Percentiles rank a stretch among this genome's conserved stretches.
phyloP scores from a whole-genome alignment of 2,329 filamentous ascomycete species.

The Colletotrichum tofieldiae region DNA sequence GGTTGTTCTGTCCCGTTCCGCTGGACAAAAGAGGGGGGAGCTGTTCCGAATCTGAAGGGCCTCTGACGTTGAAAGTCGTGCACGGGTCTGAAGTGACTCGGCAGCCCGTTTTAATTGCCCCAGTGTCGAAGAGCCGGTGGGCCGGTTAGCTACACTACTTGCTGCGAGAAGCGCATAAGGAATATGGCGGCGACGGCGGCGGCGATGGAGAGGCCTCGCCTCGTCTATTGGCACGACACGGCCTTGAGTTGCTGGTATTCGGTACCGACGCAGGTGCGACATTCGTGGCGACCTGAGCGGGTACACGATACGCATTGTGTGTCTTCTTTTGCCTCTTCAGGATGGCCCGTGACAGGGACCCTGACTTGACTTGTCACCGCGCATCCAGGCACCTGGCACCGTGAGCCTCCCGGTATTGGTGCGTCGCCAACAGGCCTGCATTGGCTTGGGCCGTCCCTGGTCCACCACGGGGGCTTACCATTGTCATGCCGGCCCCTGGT shows the following conservation, averaged over 20 bases:
- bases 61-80: constrained; percentile 11
- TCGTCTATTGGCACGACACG: not conserved
- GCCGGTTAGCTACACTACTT: not conserved
- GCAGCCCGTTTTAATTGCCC: not conserved
- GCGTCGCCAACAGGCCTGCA: constrained; percentile 19
- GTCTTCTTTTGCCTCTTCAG: constrained; percentile 8
- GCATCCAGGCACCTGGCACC: constrained; percentile 5
- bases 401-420: not conserved
- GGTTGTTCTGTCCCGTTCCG: not conserved
- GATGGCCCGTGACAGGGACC: not conserved
- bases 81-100: constrained; percentile 6
- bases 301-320: constrained; percentile 26
- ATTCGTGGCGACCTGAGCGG: constrained; percentile 10
- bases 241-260: constrained; percentile 1
- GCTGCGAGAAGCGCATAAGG: not conserved
- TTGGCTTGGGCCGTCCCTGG: not conserved
- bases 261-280: constrained; percentile 8
- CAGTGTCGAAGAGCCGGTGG: not conserved
- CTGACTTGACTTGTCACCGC: constrained; percentile 10
- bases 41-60: not conserved
- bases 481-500: constrained; percentile 23
- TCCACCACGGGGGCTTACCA: constrained; percentile 16
- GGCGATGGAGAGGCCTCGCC: not conserved
- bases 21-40: constrained; percentile 9
- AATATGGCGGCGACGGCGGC: not conserved